Conservation (phyloP, 352 stramenopile genomes). For the Globisporangium spiculum region DNA sequence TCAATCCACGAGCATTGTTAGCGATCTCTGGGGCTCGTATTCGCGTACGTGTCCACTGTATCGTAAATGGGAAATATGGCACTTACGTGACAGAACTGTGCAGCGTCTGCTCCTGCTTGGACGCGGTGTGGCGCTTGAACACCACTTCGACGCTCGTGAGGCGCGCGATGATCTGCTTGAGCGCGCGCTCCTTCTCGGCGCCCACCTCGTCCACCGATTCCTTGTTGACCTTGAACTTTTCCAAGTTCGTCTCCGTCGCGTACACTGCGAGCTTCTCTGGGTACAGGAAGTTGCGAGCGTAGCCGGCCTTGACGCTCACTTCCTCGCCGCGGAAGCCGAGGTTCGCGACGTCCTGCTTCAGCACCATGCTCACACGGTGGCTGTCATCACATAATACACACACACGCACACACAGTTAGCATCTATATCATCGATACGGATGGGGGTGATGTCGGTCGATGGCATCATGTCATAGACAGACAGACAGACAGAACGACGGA, state of each 20-base stretch:
- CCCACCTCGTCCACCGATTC: conserved; percentile 22
- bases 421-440: neutral
- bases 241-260: conserved; percentile 88
- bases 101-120: conserved; percentile 55
- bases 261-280: conserved; percentile 94
- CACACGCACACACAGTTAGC: neutral
- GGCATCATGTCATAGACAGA: neutral
- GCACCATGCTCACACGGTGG: conserved; percentile 82
- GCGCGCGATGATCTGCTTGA: conserved; percentile 60
- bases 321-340: conserved; percentile 90
- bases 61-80: neutral
- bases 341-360: conserved; percentile 82
- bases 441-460: neutral
- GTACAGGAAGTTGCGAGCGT: conserved; percentile 93
- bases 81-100: conserved; percentile 64
- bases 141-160: conserved; percentile 57
- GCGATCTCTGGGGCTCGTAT: neutral
- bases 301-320: conserved; percentile 91
- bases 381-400: conserved; percentile 19
- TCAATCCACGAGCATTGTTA: neutral
- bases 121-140: conserved; percentile 81
- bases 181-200: conserved; percentile 20
- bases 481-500: neutral
- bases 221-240: conserved; percentile 76
- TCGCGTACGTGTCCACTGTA: neutral